Conservation (phyloP, 1,284 basidiomycete genomes). For the Austropuccinia psidii region DNA sequence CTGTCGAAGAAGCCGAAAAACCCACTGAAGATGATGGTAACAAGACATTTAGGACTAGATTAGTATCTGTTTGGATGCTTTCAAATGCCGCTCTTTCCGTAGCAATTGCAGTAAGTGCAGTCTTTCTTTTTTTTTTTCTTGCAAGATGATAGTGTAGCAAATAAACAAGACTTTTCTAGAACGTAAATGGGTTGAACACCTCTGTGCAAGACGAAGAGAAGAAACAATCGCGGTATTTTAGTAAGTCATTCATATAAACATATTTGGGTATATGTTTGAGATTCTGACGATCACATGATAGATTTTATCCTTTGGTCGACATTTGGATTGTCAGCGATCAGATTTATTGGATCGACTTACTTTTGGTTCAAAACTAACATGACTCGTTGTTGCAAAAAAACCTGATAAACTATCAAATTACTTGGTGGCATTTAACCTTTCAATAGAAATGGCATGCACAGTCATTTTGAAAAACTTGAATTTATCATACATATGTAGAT, state of each 20-base stretch:
- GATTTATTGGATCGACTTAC: conserved; percentile 32
- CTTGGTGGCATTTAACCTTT: too few relatives aligned
- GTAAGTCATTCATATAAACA: too few relatives aligned
- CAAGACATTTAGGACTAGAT: conserved; percentile 47
- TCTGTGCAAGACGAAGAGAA: conserved; percentile 24
- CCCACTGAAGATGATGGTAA: conserved; percentile 46
- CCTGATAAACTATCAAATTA: too few relatives aligned
- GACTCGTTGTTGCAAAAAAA: conserved; percentile 29
- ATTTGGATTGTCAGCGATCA: conserved; percentile 26
- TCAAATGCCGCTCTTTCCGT: conserved; percentile 29
- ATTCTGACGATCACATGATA: neutral
- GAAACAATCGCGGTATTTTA: conserved; percentile 36
- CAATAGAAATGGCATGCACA: too few relatives aligned
- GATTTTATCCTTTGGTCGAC: conserved; percentile 36
- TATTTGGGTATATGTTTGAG: neutral
- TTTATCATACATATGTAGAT: too few relatives aligned
- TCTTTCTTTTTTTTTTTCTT: neutral
- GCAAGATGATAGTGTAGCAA: neutral
- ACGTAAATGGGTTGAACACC: conserved; percentile 34
- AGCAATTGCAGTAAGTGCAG: conserved; percentile 25
- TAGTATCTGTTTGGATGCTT: conserved; percentile 46
- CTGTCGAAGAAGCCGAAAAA: conserved; percentile 54
- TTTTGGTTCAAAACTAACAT: conserved; percentile 28
- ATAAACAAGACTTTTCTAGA: conserved; percentile 6
- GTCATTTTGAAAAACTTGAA: too few relatives aligned